A percentile compares a stretch with the other conserved stretches of the same genome.
These are phyloP conservation scores for Hibiscus mutabilis DNA, from an alignment of 345 rosid genomes.

Conservation along the genomic window DNA sequence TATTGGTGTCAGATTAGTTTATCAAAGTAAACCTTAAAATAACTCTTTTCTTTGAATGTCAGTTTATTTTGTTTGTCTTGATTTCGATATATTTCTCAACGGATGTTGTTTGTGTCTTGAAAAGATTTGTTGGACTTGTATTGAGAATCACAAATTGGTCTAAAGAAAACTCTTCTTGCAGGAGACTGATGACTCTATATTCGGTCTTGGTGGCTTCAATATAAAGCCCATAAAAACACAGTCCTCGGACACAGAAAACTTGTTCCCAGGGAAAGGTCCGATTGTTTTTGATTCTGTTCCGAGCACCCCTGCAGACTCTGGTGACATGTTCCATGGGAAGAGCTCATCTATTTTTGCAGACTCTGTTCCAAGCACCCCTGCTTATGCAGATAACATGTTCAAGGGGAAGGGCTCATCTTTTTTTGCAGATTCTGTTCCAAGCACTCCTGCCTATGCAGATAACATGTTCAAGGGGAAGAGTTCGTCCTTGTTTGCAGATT, in stretches of 20 bases:
- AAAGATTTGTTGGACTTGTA: neutral
- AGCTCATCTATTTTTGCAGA: neutral
- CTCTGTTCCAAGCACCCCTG: neutral
- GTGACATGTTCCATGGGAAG: neutral
- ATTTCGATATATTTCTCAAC: neutral
- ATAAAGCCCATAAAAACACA: constrained; percentile 3
- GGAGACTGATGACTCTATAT: neutral
- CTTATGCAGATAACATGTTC: neutral
- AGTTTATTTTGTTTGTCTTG: neutral
- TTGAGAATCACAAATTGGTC: neutral
- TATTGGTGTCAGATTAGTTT: neutral
- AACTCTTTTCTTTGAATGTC: neutral
- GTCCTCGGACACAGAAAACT: neutral
- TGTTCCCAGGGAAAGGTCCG: neutral
- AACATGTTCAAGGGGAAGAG: neutral
- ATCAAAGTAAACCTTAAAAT: neutral
- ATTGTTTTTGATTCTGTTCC: neutral
- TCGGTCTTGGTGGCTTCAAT: neutral
- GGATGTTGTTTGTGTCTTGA: neutral
- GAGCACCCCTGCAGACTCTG: neutral
- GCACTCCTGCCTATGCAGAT: neutral
- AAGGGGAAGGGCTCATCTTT: neutral
- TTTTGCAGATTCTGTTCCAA: neutral
- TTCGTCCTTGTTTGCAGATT: neutral
- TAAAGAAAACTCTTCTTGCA: neutral